Percentiles rank a stretch among this genome's conserved stretches.
phyloP scores from a whole-genome alignment of 1,139 yeast species.

The Trichomonascaceae sp. region DNA sequence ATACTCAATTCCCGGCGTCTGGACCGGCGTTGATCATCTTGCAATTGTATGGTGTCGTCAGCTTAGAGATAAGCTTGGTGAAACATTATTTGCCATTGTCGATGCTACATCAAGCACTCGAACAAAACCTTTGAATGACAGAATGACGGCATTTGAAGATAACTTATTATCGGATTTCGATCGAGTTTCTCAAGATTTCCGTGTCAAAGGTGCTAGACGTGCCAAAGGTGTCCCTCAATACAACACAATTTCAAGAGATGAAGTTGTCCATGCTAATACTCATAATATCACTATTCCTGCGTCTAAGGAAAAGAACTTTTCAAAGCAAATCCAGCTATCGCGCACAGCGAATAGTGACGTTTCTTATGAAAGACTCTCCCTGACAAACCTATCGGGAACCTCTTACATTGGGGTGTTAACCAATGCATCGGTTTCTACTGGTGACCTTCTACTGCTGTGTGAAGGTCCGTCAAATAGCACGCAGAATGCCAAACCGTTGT shows the following conservation, averaged over 20 bases:
- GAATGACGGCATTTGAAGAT: conserved; percentile 52
- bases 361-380: neutral
- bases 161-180: conserved; percentile 57
- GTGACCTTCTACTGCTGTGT: neutral
- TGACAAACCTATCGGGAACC: neutral
- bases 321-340: neutral
- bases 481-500: neutral
- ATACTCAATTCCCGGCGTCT: conserved; percentile 81
- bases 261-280: neutral
- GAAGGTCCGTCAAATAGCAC: neutral
- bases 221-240: neutral
- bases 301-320: neutral
- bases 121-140: conserved; percentile 44
- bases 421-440: neutral
- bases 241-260: neutral
- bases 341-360: neutral
- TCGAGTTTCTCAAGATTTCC: neutral
- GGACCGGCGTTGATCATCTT: conserved; percentile 93
- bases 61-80: conserved; percentile 58
- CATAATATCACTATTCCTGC: neutral
- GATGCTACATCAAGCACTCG: conserved; percentile 47
- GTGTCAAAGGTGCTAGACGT: neutral
- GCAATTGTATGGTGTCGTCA: conserved; percentile 98
- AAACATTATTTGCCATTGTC: conserved; percentile 52
- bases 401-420: conserved; percentile 4